Evolutionary conservation across 2,329 filamentous ascomycete species (phyloP).

Genomic region (Dactylonectria estremocensis): DNA sequence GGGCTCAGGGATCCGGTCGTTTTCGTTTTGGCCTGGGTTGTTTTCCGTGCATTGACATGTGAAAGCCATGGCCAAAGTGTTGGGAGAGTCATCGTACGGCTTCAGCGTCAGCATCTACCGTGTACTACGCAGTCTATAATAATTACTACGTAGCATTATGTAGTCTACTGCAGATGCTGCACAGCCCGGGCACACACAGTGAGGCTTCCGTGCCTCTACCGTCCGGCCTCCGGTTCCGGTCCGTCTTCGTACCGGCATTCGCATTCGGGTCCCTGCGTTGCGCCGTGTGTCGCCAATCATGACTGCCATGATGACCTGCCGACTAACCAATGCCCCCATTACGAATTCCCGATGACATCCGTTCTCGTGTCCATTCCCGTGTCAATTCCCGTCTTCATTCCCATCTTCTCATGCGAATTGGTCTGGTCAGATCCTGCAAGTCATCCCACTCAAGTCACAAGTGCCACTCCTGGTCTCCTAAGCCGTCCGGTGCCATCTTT

Average conservation of each 20-base stretch:
- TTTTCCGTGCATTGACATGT: conserved; percentile 21
- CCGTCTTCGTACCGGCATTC: conserved; percentile 31
- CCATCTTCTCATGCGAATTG: not conserved
- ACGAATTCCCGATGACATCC: not conserved
- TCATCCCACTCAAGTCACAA: conserved; percentile 12
- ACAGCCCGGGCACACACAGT: not conserved
- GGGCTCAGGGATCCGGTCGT: conserved; percentile 33
- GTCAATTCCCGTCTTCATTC: too few relatives aligned
- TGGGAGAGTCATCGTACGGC: conserved; percentile 31
- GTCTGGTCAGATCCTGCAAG: conserved; percentile 24
- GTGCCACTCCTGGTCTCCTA: not conserved
- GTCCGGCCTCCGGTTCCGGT: conserved; percentile 16
- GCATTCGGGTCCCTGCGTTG: conserved; percentile 29
- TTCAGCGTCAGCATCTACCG: conserved; percentile 3
- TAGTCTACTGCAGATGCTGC: not conserved
- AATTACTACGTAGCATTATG: not conserved
- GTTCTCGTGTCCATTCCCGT: too few relatives aligned
- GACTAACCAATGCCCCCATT: not conserved
- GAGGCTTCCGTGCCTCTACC: conserved; percentile 1
- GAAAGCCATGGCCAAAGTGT: conserved; percentile 27
- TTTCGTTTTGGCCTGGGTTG: conserved; percentile 16
- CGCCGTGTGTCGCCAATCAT: conserved; percentile 12
- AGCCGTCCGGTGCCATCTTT: not conserved
- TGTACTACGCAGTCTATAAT: not conserved
- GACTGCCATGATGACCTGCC: conserved; percentile 7